These are phyloP conservation scores for Stemphylium vesicarium DNA, from an alignment of 2,329 filamentous ascomycete genomes.

Conservation along the genomic window DNA sequence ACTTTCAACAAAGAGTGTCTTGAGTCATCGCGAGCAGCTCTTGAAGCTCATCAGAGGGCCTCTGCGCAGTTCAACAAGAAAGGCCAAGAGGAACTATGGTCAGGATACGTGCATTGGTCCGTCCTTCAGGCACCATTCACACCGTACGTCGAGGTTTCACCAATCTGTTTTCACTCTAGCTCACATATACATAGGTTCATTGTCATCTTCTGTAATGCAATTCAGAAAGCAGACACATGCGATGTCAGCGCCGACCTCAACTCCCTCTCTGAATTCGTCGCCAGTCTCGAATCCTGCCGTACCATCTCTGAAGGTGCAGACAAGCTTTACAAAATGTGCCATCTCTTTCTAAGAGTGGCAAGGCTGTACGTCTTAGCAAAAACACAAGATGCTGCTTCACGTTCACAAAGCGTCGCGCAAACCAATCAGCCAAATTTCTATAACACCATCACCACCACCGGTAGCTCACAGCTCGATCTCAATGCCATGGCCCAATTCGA, in stretches of 20 bases:
- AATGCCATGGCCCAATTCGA: conserved; percentile 58
- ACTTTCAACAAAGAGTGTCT: conserved; percentile 42
- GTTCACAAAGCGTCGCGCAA: conserved; percentile 5
- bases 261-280: conserved; percentile 63
- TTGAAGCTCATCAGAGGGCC: conserved; percentile 39
- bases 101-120: conserved; percentile 44
- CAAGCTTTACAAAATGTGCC: conserved; percentile 67
- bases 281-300: conserved; percentile 60
- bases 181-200: conserved; percentile 45
- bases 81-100: conserved; percentile 43
- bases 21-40: conserved; percentile 39
- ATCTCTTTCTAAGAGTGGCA: conserved; percentile 67
- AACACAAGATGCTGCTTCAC: conserved; percentile 46
- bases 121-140: conserved; percentile 53
- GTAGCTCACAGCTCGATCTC: conserved; percentile 25
- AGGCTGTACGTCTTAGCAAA: conserved; percentile 68
- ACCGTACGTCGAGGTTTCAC: conserved; percentile 34
- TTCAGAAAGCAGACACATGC: conserved; percentile 58
- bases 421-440: conserved; percentile 19
- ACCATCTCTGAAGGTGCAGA: conserved; percentile 64
- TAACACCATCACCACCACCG: conserved; percentile 11
- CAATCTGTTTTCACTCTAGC: not conserved
- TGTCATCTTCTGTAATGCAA: conserved; percentile 56
- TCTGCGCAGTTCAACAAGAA: conserved; percentile 40
- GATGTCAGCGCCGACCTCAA: conserved; percentile 64